Evolutionary conservation across 1,139 yeast genomes (phyloP), one percentile per base, ranked within the genome.

Genomic region (Kodamaea ohmeri): DNA sequence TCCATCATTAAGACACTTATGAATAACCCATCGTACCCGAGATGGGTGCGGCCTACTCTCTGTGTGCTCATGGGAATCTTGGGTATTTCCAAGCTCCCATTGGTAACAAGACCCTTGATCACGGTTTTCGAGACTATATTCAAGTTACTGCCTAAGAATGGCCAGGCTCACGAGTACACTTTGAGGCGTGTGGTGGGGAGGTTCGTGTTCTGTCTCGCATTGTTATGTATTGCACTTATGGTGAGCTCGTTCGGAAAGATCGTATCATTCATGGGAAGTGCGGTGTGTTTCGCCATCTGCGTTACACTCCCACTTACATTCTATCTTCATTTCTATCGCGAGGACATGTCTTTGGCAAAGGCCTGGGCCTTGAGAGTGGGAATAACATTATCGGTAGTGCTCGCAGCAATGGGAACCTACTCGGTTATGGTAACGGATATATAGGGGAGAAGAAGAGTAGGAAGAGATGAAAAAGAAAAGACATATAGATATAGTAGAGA

Each of bases 261-360:
- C 41, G 82, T 90, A 60, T 87, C 96, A 6, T 78, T 89, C 38
- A 66, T 87, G 49, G 97, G 97, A 3, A 78, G 92, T 25, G 80
- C 89, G 2, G 67, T 90, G 37, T 87, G 96, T 51, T 84, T 84
- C 55, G 73, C 83, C 1, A 81, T 89, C 32, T 90, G 97, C 55
- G 65, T 89, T 43, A 77, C 87, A 3, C 68, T 88, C 20, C 97
- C 97, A 3, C 65, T 85, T 12, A 52, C 77, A 30, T 89, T 89
- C 58, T 85, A 88, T 56, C 60, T 82, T 47, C 67, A 66, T 40
- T 66, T 85, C 28, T 83, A 81, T 52, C 56, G 61, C 11, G 62
- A 66, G 11, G 73, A 75, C 15, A 56, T 83, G 33, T 57, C 72
- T 4, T 42, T 46, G 2, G 40, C 52, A 25, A 76, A 76, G 43